phyloP scores from a whole-genome alignment of 1,284 basidiomycete genomes.

The Takashimella tepidaria region DNA sequence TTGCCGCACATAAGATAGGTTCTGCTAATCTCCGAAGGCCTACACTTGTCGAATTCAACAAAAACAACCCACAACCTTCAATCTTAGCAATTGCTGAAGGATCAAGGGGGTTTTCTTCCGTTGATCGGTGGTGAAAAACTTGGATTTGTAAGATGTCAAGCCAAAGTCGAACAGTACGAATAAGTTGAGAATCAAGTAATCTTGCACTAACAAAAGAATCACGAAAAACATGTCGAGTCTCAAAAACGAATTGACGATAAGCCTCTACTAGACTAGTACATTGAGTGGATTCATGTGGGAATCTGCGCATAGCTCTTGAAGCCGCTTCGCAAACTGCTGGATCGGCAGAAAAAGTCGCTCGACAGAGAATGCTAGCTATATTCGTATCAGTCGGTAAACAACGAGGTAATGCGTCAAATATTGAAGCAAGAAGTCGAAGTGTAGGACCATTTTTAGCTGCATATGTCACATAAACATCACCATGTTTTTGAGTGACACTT shows the following conservation, averaged over 20 bases:
- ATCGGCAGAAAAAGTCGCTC: slow-evolving; percentile 78
- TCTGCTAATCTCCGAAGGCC: slow-evolving; percentile 29
- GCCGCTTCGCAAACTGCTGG: slow-evolving; percentile 67
- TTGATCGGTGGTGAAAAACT: slow-evolving; percentile 52
- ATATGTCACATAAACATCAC: slow-evolving; percentile 67
- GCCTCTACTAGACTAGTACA: slow-evolving; percentile 62
- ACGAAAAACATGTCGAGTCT: slow-evolving; percentile 61
- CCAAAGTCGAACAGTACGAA: slow-evolving; percentile 66
- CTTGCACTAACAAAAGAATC: slow-evolving; percentile 60
- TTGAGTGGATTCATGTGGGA: slow-evolving; percentile 57
- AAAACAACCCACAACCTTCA: slow-evolving; percentile 69
- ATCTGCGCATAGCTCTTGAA: slow-evolving; percentile 63
- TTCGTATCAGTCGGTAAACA: slow-evolving; percentile 56
- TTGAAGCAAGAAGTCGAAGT: slow-evolving; percentile 68
- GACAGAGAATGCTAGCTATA: slow-evolving; percentile 64
- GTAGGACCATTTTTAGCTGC: slow-evolving; percentile 59
- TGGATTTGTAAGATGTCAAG: slow-evolving; percentile 66
- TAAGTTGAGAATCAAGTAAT: slow-evolving; percentile 59
- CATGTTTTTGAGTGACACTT: slow-evolving; percentile 53
- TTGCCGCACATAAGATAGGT: slow-evolving; percentile 27
- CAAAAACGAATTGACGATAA: slow-evolving; percentile 73
- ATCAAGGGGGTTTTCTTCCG: slow-evolving; percentile 27
- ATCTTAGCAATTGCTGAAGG: slow-evolving; percentile 52
- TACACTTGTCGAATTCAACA: slow-evolving; percentile 61
- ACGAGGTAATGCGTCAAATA: slow-evolving; percentile 82